Percentiles rank a stretch among this genome's conserved stretches.
Evolutionary conservation across 805 yeast species (phyloP).

Genomic region (Candida nemodendra): DNA sequence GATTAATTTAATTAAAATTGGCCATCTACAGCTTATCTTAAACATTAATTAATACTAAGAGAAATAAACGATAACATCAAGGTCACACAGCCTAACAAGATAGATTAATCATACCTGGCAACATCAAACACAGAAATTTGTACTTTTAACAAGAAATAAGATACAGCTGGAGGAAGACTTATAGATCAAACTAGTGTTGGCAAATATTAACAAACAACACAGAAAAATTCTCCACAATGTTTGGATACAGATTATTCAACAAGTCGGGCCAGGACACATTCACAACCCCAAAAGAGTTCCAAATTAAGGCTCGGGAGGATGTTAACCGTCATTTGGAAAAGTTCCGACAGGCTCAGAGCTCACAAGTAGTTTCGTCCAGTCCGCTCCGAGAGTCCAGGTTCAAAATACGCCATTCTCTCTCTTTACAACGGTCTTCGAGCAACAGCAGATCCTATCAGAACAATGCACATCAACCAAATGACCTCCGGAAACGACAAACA

Average conservation of each 20-base stretch:
- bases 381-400: background rate
- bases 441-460: background rate
- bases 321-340: slow-evolving; percentile 28
- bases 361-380: slow-evolving; percentile 1
- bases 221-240: slow-evolving; percentile 20
- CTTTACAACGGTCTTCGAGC: background rate
- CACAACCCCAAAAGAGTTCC: slow-evolving; percentile 33
- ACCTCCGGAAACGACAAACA: background rate
- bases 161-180: too few species aligned
- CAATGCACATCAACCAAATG: background rate
- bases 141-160: background rate
- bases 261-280: slow-evolving; percentile 26
- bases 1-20: too few species aligned
- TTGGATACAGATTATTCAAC: slow-evolving; percentile 31
- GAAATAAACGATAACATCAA: too few species aligned
- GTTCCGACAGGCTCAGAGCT: slow-evolving; percentile 7
- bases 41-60: too few species aligned
- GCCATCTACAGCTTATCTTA: too few species aligned
- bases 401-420: background rate
- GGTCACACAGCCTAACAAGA: too few species aligned
- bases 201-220: background rate
- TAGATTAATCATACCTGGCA: too few species aligned
- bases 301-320: slow-evolving; percentile 33
- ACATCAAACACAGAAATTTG: slow-evolving; percentile 1
- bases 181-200: too few species aligned